Base-by-base conservation (phyloP, 345 rosid species). In the Lenwebbia sp. region DNA sequence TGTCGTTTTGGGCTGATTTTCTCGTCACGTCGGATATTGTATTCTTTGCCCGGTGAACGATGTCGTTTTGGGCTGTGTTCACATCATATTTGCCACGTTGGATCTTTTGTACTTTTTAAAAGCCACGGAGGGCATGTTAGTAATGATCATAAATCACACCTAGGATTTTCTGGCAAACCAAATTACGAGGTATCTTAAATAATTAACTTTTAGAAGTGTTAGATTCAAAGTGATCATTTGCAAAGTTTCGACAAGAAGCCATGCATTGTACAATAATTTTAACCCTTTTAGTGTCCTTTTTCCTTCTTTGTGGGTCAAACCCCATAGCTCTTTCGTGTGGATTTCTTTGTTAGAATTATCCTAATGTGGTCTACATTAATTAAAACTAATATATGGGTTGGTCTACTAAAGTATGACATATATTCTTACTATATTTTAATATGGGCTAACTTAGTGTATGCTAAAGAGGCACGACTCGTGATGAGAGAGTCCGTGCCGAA, bases 111-210 rank as follows among this genome's bases (percentile, higher is more conserved):
- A 55, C 10, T 22, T 10, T 55, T 7, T 23, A 23, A 55, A 55
- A 55, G n/a, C 1, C 25, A 12, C 0, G 2, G 0, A 55, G n/a
- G 5, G 6, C 3, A 0, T 4, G 2, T 55, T 23, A 44, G 47
- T 44, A 44, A 6, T 44, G 1, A 44, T 44, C 1, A 44, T 7
- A 44, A 44, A 44, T 44, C 41, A 44, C 47, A 44, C 0, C 9
- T 44, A 44, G 47, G 55, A 53, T 53, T 6, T 53, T 53, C 6
- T 2, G 55, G 7, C 55, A 53, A 53, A 37, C 37, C 74, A 28
- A 60, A 37, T 28, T 28, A 60, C 1, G 4, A 60, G 13, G 4
- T 28, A n/a, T 60, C 33, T 28, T 60, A 60, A 13, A 28, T 60
- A 57, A n/a, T 19, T n/a, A 60, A 60, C 28, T 60, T 8, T 5